Evolutionary conservation across 768 basidiomycete genomes (phyloP), one percentile per base, ranked within the genome.

Genomic region (Clavulina sp.): DNA sequence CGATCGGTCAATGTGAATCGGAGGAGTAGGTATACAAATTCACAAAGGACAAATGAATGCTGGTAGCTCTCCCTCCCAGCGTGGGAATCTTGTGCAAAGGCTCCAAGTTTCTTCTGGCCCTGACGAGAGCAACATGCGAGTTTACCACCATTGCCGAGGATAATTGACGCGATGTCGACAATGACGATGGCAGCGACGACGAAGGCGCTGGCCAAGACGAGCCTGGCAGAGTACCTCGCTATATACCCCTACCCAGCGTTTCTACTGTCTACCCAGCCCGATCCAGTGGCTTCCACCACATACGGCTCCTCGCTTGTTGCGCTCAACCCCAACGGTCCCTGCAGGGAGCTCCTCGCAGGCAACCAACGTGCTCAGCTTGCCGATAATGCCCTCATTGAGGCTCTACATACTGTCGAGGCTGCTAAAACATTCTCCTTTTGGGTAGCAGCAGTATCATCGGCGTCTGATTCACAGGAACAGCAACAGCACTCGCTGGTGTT

Each of bases 191-290:
- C n/a, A n/a, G n/a, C n/a, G n/a, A n/a, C n/a, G n/a, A n/a, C n/a
- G n/a, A n/a, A n/a, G n/a, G n/a, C n/a, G n/a, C n/a, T n/a, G n/a
- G n/a, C n/a, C n/a, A 21, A 38, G 13, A 13, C 13, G 21, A 38
- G 21, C 36, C 36, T 38, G 13, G 13, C 13, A 38, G 36, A 38
- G 13, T 38, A 13, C 36, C 13, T 38, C 36, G 13, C 21, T 13
- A 38, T 13, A 21, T 58, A 59, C 43, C 58, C 58, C 1, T 55
- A 54, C 36, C 55, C 58, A 18, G 58, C 58, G 18, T 59, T 59
- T 36, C 52, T 58, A 6, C 44, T 59, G 16, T 34, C 53, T 24
- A 53, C 51, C 28, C 38, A 49, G 21, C 48, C 28, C 16, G 26
- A 52, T 5, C 57, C 21, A 38, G 52, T 13, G 52, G n/a, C n/a